A percentile compares a stretch with the other conserved stretches of the same genome.
phyloP scores from a whole-genome alignment of 106 monocot species.

The Allium sativum region DNA sequence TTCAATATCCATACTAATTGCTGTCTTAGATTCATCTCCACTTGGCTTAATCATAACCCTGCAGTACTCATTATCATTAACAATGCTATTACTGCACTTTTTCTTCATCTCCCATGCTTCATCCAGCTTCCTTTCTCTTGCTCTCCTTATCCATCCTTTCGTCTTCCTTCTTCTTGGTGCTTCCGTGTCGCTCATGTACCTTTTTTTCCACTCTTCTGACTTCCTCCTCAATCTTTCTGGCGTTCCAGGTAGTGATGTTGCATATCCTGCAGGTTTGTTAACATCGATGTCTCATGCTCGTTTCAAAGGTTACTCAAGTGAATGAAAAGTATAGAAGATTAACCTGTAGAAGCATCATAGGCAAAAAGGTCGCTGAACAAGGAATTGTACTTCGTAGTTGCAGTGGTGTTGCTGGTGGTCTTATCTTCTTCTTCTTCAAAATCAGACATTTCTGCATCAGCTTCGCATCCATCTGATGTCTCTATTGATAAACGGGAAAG shows the following conservation, averaged over 20 bases:
- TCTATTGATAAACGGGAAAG: not conserved
- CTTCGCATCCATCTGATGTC: not conserved
- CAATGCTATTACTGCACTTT: no score
- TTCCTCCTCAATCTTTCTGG: not conserved
- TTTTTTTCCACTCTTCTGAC: not conserved
- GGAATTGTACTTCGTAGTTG: not conserved
- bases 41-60: constrained; percentile 11
- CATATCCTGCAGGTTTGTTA: not conserved
- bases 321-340: no score
- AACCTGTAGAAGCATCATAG: no score
- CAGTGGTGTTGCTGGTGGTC: not conserved
- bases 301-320: no score
- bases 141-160: not conserved
- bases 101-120: constrained; percentile 1
- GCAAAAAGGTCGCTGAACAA: no score
- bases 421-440: not conserved
- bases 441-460: constrained; percentile 1
- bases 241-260: not conserved
- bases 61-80: no score
- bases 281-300: no score
- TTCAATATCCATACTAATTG: constrained; percentile 26
- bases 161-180: not conserved
- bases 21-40: not conserved
- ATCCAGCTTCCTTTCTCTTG: not conserved
- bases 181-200: not conserved